Conservation (phyloP, 2,329 filamentous ascomycete species). For the Fusarium liriodendri region DNA sequence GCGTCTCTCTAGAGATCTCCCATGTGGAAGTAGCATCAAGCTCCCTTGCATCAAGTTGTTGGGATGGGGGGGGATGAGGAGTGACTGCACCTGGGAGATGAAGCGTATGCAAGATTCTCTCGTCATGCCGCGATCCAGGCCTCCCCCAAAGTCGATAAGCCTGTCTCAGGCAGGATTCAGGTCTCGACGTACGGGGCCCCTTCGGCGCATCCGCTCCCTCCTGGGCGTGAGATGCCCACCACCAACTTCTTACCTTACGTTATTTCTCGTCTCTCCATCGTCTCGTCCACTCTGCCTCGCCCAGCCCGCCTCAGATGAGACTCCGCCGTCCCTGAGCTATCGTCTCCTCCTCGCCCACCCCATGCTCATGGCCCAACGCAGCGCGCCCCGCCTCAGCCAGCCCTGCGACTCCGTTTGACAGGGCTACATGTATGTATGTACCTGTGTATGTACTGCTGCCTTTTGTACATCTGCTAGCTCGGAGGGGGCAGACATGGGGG, state of each 20-base stretch:
- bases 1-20: conserved; percentile 29
- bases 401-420: conserved; percentile 27
- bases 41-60: conserved; percentile 42
- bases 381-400: conserved; percentile 17
- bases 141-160: conserved; percentile 2
- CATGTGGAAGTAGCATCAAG: conserved; percentile 16
- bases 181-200: conserved; percentile 11
- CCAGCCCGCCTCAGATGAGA: conserved; percentile 40
- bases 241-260: not conserved
- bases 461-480: not conserved
- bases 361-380: not conserved
- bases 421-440: conserved; percentile 9
- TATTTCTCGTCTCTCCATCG: conserved; percentile 3
- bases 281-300: conserved; percentile 24
- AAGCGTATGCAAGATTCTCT: conserved; percentile 22
- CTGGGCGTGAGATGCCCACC: not conserved
- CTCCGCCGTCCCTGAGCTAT: conserved; percentile 9
- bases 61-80: conserved; percentile 15
- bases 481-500: not conserved
- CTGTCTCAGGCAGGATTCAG: conserved; percentile 33
- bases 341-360: not conserved
- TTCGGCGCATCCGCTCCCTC: not conserved
- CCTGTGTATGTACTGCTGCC: not conserved
- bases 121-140: conserved; percentile 1
- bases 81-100: conserved; percentile 11